phyloP scores from a whole-genome alignment of 2,329 filamentous ascomycete species.

The Drechslerella coelobrocha region DNA sequence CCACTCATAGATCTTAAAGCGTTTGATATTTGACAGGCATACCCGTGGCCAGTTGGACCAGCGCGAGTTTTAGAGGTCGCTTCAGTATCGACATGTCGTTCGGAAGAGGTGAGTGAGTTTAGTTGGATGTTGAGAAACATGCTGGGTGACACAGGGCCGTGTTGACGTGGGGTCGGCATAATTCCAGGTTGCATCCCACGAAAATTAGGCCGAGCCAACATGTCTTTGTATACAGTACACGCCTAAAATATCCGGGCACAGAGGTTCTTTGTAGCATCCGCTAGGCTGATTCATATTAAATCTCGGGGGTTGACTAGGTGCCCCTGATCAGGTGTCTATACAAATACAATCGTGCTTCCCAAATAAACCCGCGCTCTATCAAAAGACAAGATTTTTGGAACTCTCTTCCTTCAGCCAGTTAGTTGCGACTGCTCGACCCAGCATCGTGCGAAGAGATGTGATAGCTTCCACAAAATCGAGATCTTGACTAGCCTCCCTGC shows the following conservation, averaged over 20 bases:
- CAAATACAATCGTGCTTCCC: conserved; percentile 1
- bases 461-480: conserved; percentile 38
- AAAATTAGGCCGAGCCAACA: no score
- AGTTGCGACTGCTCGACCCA: conserved; percentile 21
- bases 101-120: not conserved
- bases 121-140: not conserved
- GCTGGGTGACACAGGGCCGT: not conserved
- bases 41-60: conserved; percentile 81
- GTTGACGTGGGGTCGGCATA: not conserved
- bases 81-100: conserved; percentile 66
- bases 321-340: not conserved
- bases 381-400: conserved; percentile 36
- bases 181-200: no score
- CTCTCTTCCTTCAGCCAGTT: conserved; percentile 37
- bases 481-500: conserved; percentile 7
- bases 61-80: conserved; percentile 77
- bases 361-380: not conserved
- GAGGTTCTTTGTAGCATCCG: no score
- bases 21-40: conserved; percentile 48
- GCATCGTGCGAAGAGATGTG: conserved; percentile 15
- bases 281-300: no score
- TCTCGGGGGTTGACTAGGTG: no score
- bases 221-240: no score
- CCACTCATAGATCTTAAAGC: not conserved
- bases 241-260: no score